Base-by-base conservation (phyloP, 2,329 filamentous ascomycete genomes). In the Capronia americana region DNA sequence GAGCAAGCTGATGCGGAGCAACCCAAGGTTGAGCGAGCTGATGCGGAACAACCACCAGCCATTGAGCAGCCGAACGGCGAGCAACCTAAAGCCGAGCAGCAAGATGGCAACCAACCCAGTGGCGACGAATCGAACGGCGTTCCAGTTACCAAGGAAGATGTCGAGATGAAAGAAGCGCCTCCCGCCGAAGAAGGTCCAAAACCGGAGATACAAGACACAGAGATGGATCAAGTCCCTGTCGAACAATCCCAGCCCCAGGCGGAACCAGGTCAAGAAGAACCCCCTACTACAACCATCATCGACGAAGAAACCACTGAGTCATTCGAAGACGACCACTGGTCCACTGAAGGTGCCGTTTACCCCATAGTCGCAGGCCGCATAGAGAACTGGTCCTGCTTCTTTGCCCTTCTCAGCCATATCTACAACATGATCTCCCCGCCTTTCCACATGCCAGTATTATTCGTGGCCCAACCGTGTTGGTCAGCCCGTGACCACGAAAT, bases 401-500 rank as follows among this genome's bases (percentile, higher is more conserved):
- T 97, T 70, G 94, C 95, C 34, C 90, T 98, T 74, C 87, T 99
- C 75, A 91, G 93, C 63, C 92, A 99, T 77, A 90, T 98, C 71
- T 92, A 97, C 84, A 90, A 92, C 78, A 87, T 91, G 56, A 86
- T 99, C 66, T 95, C 92, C 67, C 93, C 92, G 28, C 92, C 92
- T 2, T 95, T 97, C 77, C 95, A 97, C 80, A 97, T 94, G 0
- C 93, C 95, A 1, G 92, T 99, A 70, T 85, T 98, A 77, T 87
- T 99, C 69, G 90, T 98, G 79, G 87, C 91, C 7, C 92, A 96
- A 72, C 93, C 95, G 3, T 90, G 89, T 72, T 99, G 95, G 94
- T 93, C 92, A 3, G 88, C 91, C 8, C 89, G 90, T 69, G 93
- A 97, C 78, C 90, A 90, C 76, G 94, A 98, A 79, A 87, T 86